phyloP scores from a whole-genome alignment of 163 green algal species.

The Prototheca wickerhamii region DNA sequence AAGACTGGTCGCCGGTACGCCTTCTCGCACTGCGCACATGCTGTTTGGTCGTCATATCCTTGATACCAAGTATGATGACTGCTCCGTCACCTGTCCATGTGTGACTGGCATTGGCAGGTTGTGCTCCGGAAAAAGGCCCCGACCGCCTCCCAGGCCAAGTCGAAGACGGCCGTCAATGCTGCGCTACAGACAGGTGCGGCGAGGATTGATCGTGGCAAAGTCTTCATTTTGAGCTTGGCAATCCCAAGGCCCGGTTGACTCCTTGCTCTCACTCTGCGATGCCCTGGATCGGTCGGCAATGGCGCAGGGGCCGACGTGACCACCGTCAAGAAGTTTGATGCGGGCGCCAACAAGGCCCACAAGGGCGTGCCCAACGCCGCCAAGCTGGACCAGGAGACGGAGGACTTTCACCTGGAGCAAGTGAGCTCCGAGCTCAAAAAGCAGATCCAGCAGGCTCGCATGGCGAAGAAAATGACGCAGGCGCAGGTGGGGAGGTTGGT shows the following conservation, averaged over 20 bases:
- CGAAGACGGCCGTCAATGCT: conserved; percentile 55
- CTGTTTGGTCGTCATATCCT: not conserved
- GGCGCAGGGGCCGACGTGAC: conserved; percentile 43
- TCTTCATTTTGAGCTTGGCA: not conserved
- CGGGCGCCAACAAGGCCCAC: conserved; percentile 42
- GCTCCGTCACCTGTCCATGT: not conserved
- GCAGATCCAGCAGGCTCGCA: conserved; percentile 77
- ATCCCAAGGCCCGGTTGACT: not conserved
- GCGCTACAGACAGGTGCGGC: conserved; percentile 24
- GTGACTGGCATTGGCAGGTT: conserved; percentile 1
- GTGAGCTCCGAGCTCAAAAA: conserved; percentile 93
- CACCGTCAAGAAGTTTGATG: conserved; percentile 54
- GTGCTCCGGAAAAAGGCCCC: conserved; percentile 72
- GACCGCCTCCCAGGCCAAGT: conserved; percentile 34
- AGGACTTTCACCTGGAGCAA: conserved; percentile 71
- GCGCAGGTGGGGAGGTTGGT: conserved; percentile 72
- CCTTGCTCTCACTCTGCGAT: not conserved
- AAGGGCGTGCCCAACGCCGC: conserved; percentile 54
- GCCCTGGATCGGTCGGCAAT: no score
- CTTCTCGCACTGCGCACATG: conserved; percentile 10
- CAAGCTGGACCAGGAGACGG: conserved; percentile 96
- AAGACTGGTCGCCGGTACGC: conserved; percentile 14
- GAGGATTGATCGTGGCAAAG: no score
- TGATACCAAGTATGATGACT: not conserved
- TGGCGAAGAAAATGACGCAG: conserved; percentile 95